These are phyloP conservation scores for Plectranthus barbatus DNA, from an alignment of 257 asterid genomes.

Conservation along the genomic window DNA sequence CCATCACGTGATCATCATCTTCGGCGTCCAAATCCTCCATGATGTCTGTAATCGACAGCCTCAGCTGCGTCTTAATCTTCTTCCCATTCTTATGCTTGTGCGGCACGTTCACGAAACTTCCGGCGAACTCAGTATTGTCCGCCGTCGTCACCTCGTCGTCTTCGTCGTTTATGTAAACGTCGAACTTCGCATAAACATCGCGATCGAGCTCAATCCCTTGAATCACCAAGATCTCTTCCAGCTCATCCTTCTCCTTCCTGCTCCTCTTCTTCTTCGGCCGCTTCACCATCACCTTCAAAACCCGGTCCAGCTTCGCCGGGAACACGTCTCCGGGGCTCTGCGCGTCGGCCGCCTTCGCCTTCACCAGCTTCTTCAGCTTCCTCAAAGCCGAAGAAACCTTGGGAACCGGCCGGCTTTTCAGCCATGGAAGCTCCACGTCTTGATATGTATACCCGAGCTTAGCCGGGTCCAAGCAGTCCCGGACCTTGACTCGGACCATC, in stretches of 20 bases:
- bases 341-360: conserved; percentile 40
- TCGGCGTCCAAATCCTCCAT: conserved; percentile 64
- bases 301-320: conserved; percentile 46
- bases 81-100: conserved; percentile 39
- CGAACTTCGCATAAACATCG: conserved; percentile 49
- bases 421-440: too few species aligned
- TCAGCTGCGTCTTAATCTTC: conserved; percentile 41
- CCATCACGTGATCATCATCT: conserved; percentile 51
- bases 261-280: conserved; percentile 67
- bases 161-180: conserved; percentile 56
- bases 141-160: conserved; percentile 39
- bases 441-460: too few species aligned
- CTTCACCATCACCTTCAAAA: conserved; percentile 46
- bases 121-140: conserved; percentile 52
- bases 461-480: conserved; percentile 49
- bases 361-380: conserved; percentile 35
- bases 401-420: conserved; percentile 43
- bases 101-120: conserved; percentile 65
- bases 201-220: conserved; percentile 44
- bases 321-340: conserved; percentile 20
- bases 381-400: conserved; percentile 27
- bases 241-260: conserved; percentile 52
- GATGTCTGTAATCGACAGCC: conserved; percentile 43
- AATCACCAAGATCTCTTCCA: conserved; percentile 52
- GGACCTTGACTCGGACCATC: conserved; percentile 61